phyloP scores from a whole-genome alignment of 257 asterid genomes.

The Voacanga thouarsii region DNA sequence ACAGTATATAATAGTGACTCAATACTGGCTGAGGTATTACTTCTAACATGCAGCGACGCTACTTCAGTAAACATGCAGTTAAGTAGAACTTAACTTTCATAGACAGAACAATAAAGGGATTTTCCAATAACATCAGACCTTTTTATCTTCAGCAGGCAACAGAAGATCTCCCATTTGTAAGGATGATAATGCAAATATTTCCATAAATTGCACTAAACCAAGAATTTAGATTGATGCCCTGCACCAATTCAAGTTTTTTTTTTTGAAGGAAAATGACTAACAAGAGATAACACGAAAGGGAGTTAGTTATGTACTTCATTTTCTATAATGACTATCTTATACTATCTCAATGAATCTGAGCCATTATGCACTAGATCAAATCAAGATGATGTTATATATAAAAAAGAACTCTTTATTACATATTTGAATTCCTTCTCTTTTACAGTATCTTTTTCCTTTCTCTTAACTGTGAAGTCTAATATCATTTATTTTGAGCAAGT shows the following conservation, averaged over 20 bases:
- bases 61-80: no score
- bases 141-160: neutral
- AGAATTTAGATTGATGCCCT: no score
- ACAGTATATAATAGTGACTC: slow-evolving; percentile 70
- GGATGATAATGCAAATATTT: neutral
- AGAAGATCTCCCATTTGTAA: neutral
- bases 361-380: neutral
- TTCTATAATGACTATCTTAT: neutral
- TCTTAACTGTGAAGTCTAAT: neutral
- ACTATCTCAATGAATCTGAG: neutral
- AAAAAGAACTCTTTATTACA: neutral
- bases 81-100: neutral
- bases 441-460: neutral
- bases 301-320: no score
- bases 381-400: neutral
- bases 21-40: slow-evolving; percentile 74
- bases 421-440: neutral
- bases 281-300: neutral
- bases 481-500: neutral
- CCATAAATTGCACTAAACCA: neutral
- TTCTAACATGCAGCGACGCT: neutral
- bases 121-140: neutral
- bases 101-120: neutral
- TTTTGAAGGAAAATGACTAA: neutral
- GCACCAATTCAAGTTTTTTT: no score